Conservation (phyloP, 495 filamentous ascomycete genomes). For the Aspergillus coremiiformis region DNA sequence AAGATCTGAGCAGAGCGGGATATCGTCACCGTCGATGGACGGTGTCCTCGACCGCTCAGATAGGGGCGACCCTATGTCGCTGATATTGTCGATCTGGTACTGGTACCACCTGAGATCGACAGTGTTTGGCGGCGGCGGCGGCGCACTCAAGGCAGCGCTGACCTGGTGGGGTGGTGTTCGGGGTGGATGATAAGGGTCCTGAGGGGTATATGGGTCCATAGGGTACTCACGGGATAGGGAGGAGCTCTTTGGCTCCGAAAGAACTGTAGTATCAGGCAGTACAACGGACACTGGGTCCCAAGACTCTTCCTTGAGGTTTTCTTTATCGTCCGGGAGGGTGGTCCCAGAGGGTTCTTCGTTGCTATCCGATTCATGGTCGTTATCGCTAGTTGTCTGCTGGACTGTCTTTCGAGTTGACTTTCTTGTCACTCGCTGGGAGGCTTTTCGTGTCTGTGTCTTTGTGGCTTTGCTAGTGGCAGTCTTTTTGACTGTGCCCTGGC, state of each 20-base stretch:
- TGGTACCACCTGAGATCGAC: neutral
- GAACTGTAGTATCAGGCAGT: neutral
- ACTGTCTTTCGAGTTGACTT: neutral
- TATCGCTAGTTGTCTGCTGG: neutral
- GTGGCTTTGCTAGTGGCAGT: constrained; percentile 3
- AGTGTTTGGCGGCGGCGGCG: neutral
- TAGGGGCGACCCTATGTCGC: constrained; percentile 9
- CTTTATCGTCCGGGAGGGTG: neutral
- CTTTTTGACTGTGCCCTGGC: constrained; percentile 12
- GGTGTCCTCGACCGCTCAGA: constrained; percentile 5
- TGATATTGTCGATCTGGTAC: neutral
- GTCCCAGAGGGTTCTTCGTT: neutral
- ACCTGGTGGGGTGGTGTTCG: neutral
- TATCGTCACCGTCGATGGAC: neutral
- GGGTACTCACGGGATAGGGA: neutral
- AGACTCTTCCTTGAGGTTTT: neutral
- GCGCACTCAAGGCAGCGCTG: too few species aligned
- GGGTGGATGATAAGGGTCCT: neutral
- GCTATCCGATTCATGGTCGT: neutral
- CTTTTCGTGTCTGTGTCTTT: constrained; percentile 8
- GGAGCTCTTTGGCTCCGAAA: neutral
- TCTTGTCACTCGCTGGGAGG: constrained; percentile 1
- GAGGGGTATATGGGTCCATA: neutral
- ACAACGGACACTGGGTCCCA: neutral
- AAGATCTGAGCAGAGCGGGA: neutral